Base-by-base conservation (phyloP, 2,329 filamentous ascomycete genomes). In the Xylaria sp. region DNA sequence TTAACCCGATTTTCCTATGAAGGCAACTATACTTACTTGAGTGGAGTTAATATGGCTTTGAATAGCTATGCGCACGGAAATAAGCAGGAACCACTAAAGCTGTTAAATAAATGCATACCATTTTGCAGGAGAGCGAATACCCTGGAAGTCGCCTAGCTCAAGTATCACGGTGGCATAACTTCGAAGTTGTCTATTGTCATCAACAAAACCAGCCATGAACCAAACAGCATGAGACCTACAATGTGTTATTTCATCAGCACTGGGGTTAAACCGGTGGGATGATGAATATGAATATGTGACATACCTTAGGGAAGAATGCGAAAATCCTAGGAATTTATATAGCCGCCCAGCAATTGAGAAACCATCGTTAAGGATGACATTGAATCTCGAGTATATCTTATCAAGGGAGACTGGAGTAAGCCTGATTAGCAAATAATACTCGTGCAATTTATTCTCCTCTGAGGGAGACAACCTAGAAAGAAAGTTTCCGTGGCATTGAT, bases 311-410 rank as follows among this genome's bases (percentile, higher is more conserved):
- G 92, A 94, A 0, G 92, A 95, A 77, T 94, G 91, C 0, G 92
- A 94, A 78, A 94, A 95, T 0, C 92, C 92, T 0, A 95, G 82
- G 74, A 94, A 95, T 0, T 80, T 79, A 74, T 89, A 93, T 0
- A 79, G 75, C 13, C 89, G 83, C 0, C 89, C 91, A 2, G 86
- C 91, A 62, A 95, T 87, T 0, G 80, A 75, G 32, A 97, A 87
- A 0, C 89, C 90, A 0, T 83, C 75, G 2, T 81, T 77, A 9
- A 96, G 82, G 0, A 93, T 80, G 0, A 76, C 70, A 61, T 86
- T 86, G 78, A 94, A 94, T 0, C 90, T 87, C 0, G 77, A 73
- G 69, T 88, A 86, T 9, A 93, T 83, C 0, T 71, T 51, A 0
- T 87, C 82, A 5, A 86, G 80, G 1, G 84, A 85, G 0, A 83